Base-by-base conservation (phyloP, 345 rosid species). In the Nasturtium officinale region DNA sequence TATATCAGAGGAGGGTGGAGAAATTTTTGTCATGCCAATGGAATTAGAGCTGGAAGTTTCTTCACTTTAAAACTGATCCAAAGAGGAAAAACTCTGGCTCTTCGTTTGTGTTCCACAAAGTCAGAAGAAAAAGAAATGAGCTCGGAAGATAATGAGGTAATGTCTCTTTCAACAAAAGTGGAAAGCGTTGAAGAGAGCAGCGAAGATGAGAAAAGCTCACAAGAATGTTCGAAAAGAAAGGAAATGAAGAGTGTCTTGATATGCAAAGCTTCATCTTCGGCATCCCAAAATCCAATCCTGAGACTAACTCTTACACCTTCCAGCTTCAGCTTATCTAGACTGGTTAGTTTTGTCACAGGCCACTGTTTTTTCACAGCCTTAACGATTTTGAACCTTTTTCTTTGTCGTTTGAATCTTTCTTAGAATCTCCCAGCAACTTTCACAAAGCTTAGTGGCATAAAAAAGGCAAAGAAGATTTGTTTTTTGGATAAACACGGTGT, bases 221-320 rank as follows among this genome's bases (percentile, higher is more conserved):
- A 18, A 16, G 52, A 17, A 47, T 47, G 23, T 8, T 43, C 48
- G 10, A 47, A 47, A 51, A 7, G 37, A 20, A 2, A 33, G 8
- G 10, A 43, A 43, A 62, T n/a, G n/a, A n/a, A n/a, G n/a, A n/a
- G n/a, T n/a, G n/a, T n/a, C n/a, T n/a, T n/a, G n/a, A n/a, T n/a
- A n/a, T n/a, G n/a, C n/a, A n/a, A n/a, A n/a, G n/a, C n/a, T n/a
- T n/a, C n/a, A n/a, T n/a, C n/a, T n/a, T n/a, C n/a, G n/a, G n/a
- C n/a, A n/a, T n/a, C n/a, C n/a, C n/a, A n/a, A n/a, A 67, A 35
- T 61, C 61, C 2, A 51, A n/a, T 73, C n/a, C 13, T 64, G 69
- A 54, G 38, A 21, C 3, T 64, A 55, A 63, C 63, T 53, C 71
- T 42, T 64, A 54, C 6, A 11, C 57, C 37, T 29, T 9, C 0